phyloP scores from a whole-genome alignment of 2,329 filamentous ascomycete species.

The Chrysosporium queenslandicum region DNA sequence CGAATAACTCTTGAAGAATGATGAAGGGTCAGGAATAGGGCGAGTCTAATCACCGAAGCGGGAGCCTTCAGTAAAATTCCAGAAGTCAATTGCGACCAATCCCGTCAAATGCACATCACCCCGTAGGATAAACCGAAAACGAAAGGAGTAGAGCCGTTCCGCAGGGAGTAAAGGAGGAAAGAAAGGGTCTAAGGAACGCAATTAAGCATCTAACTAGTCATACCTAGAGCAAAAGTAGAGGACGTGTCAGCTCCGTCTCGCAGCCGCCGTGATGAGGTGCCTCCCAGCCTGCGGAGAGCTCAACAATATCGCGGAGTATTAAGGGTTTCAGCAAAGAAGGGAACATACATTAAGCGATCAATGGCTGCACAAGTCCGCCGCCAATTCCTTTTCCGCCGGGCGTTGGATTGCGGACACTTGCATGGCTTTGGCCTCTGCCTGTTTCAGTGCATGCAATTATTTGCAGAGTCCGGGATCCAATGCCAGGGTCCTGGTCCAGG shows the following conservation, averaged over 20 bases:
- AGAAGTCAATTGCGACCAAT: background rate
- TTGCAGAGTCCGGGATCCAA: background rate
- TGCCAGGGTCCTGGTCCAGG: background rate
- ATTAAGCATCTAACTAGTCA: background rate
- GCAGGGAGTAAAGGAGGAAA: background rate
- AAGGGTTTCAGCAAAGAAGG: background rate
- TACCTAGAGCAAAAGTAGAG: background rate
- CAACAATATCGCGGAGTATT: background rate
- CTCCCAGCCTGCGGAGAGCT: background rate
- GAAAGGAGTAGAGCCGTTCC: background rate
- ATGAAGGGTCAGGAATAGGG: no score
- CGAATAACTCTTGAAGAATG: background rate
- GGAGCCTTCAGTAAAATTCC: no score
- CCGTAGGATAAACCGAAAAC: background rate
- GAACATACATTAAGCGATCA: conserved; percentile 4
- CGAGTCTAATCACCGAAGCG: background rate
- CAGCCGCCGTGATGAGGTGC: background rate
- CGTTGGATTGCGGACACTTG: conserved; percentile 1
- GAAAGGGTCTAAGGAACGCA: background rate
- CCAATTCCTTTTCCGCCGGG: background rate
- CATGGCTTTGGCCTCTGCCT: conserved; percentile 1
- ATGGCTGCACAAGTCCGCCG: background rate
- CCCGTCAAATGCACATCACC: background rate
- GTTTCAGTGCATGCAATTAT: conserved; percentile 2
- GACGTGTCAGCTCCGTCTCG: background rate